Base-by-base conservation (phyloP, 495 filamentous ascomycete genomes). In the Echria macrotheca region DNA sequence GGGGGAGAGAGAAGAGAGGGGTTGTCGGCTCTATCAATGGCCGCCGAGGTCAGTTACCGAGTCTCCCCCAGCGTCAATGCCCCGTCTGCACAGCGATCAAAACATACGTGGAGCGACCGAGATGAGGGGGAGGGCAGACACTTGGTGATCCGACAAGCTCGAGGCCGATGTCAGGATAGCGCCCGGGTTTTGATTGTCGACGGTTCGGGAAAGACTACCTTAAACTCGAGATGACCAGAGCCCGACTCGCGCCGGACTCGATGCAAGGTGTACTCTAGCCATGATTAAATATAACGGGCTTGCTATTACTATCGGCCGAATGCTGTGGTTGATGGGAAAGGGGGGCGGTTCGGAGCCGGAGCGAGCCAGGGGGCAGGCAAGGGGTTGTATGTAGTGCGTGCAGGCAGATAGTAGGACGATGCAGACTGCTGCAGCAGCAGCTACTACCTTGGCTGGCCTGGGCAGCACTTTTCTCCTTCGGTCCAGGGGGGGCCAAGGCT, bases 231-330 rank as follows among this genome's bases (percentile, higher is more conserved):
- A n/a, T n/a, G n/a, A n/a, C n/a, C n/a, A n/a, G n/a, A n/a, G n/a
- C n/a, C n/a, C n/a, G n/a, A n/a, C n/a, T n/a, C n/a, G n/a, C n/a
- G n/a, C n/a, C n/a, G n/a, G n/a, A n/a, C n/a, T n/a, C n/a, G n/a
- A 46, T 39, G 35, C 46, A 36, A 44, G 26, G 43, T 46, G 51
- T 47, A 40, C 42, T 55, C 52, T 33, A 36, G 42, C 52, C 54
- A 58, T 50, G 54, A 58, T 41, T 54, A 58, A 58, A 60, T 60
- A 60, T 60, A 63, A 36, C 37, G 50, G 44, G 46, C 44, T 52
- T 47, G 32, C 48, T 58, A 55, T 55, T 50, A 44, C 24, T 43
- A 40, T 35, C 45, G 44, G 31, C 44, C 23, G 29, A 28, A 15
- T n/a, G n/a, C n/a, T n/a, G n/a, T n/a, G n/a, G n/a, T n/a, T n/a